Conservation (phyloP, 2,329 filamentous ascomycete genomes). For the Dothistroma pini region DNA sequence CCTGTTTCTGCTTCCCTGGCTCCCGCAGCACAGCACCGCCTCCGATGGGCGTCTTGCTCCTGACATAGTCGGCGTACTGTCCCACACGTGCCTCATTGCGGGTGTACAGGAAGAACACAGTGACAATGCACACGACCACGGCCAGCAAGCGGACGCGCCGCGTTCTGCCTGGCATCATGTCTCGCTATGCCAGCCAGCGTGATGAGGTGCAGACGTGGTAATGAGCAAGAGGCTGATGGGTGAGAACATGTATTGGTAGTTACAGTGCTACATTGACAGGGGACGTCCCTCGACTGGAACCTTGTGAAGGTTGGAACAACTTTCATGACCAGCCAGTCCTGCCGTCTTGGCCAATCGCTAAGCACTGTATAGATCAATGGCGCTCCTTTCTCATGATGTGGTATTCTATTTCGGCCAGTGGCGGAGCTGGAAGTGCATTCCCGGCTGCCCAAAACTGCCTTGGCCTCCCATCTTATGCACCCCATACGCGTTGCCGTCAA, state of each 20-base stretch:
- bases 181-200: neutral
- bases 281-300: neutral
- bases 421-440: neutral
- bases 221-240: neutral
- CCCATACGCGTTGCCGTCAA: neutral
- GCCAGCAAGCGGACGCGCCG: constrained; percentile 27
- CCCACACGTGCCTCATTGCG: constrained; percentile 15
- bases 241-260: neutral
- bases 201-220: neutral
- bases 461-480: neutral
- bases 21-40: constrained; percentile 22
- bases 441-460: neutral
- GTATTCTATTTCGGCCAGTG: neutral
- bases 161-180: constrained; percentile 26
- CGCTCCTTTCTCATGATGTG: too few relatives aligned
- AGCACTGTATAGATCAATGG: neutral
- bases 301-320: neutral
- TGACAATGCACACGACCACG: constrained; percentile 24
- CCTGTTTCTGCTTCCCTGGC: constrained; percentile 10
- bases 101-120: constrained; percentile 27
- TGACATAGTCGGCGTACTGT: constrained; percentile 15
- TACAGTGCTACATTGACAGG: neutral
- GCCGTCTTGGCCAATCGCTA: neutral
- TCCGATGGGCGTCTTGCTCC: constrained; percentile 14
- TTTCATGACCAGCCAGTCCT: neutral